Conservation (phyloP, 2,329 filamentous ascomycete species). For the Alternaria incomplexa region DNA sequence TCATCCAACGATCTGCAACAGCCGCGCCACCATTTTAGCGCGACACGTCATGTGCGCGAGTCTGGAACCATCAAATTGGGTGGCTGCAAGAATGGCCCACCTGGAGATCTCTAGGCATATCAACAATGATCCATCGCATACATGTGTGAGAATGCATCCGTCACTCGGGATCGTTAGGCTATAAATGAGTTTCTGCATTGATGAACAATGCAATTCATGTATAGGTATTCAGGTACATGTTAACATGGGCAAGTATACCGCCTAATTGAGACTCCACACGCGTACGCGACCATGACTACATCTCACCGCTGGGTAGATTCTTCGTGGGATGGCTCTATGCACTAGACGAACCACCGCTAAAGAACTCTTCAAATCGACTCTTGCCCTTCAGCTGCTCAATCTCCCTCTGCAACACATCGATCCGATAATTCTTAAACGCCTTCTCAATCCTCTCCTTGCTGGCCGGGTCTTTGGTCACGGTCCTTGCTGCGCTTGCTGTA, state of each 20-base stretch:
- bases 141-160: not conserved
- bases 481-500: constrained; percentile 59
- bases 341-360: constrained; percentile 12
- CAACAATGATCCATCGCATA: not conserved
- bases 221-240: not conserved
- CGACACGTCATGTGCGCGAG: constrained; percentile 9
- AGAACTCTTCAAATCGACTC: constrained; percentile 38
- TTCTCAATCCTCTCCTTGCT: constrained; percentile 64
- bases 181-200: not conserved
- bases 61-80: constrained; percentile 2
- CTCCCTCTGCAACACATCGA: constrained; percentile 67
- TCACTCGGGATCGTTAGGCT: not conserved
- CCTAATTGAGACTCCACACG: not conserved
- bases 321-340: not conserved
- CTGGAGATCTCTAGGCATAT: not conserved
- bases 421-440: constrained; percentile 67
- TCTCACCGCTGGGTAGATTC: not conserved
- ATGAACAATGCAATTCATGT: not conserved
- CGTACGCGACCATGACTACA: not conserved
- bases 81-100: not conserved
- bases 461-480: constrained; percentile 62
- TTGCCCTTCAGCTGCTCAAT: constrained; percentile 61
- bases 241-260: not conserved
- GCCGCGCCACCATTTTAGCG: constrained; percentile 14
- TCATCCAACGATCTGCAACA: constrained; percentile 22